Evolutionary conservation across 805 yeast species (phyloP), one percentile per base, ranked within the genome.

Genomic region (Cyberlindnera mrakii): DNA sequence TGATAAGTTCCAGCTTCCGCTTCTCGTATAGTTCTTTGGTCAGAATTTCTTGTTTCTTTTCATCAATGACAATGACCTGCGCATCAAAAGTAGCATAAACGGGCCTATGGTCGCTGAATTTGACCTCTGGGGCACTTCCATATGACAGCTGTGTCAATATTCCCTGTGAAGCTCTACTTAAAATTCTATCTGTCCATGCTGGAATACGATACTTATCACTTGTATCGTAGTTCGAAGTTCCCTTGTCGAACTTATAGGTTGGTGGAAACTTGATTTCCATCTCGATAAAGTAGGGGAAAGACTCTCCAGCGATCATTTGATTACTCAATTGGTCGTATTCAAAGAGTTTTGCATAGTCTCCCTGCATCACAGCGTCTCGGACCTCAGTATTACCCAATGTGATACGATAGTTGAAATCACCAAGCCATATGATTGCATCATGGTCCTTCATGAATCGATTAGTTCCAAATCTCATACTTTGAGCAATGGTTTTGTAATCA

Each of bases 141-240:
- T 91, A 93, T 7, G 67, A 63, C 1, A 72, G 48, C 48, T 85
- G 91, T 36, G 66, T 70, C 44, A 90, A 60, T 18, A 20, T n/a
- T 4, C 35, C 35, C 10, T 74, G 68, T n/a, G 66, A 65, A 14
- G 85, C 80, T 20, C 84, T 68, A 55, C 79, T 81, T 38, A 90
- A 63, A 29, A 91, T 80, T 44, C 99, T 68, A 65, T 93, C 99
- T 3, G 98, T 90, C 99, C 99, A 93, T 0, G 99, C 95, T 1
- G 99, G 99, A 11, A 86, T 80, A 48, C 99, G 76, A 62, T 80
- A 82, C 63, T 93, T 93, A 55, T 91, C 98, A 33, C 95, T 82
- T 0, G 95, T 76, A 60, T 93, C 99, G 59, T 90, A 93, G 3
- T 58, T 64, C 37, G 75, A 77, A 0, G 95, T 83, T 5, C 95